Percentiles rank a stretch among this genome's conserved stretches.
Conservation (phyloP, 2,329 filamentous ascomycete species). For the Botryotinia convoluta region DNA sequence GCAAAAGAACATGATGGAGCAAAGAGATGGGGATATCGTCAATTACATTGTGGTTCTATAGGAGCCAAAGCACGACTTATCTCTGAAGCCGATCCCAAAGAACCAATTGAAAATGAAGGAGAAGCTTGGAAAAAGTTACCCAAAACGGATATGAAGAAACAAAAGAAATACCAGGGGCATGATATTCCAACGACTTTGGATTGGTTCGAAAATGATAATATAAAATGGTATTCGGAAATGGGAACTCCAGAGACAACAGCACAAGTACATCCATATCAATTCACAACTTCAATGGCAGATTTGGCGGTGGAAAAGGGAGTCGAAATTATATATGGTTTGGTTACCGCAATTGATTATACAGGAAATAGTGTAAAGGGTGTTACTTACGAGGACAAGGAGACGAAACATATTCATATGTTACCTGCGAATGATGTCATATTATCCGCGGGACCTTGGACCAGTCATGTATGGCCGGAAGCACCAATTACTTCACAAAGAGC, state of each 20-base stretch:
- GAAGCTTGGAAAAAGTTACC: conserved; percentile 58
- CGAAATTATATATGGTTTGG: conserved; percentile 65
- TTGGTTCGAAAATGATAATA: conserved; percentile 70
- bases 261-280: conserved; percentile 89
- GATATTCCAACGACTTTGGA: conserved; percentile 75
- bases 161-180: conserved; percentile 49
- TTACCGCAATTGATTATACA: conserved; percentile 62
- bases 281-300: conserved; percentile 79
- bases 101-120: conserved; percentile 2
- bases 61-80: conserved; percentile 30
- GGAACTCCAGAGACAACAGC: conserved; percentile 77
- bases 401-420: conserved; percentile 48
- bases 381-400: conserved; percentile 56
- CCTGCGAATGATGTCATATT: conserved; percentile 47
- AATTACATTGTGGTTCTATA: conserved; percentile 64
- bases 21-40: conserved; percentile 81
- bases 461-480: conserved; percentile 53
- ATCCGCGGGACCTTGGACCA: conserved; percentile 60
- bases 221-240: conserved; percentile 78
- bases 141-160: conserved; percentile 50
- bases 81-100: conserved; percentile 1
- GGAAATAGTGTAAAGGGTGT: conserved; percentile 65
- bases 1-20: conserved; percentile 79
- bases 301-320: conserved; percentile 70
- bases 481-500: conserved; percentile 59